Evolutionary conservation across 805 yeast genomes (phyloP).

Genomic region (Saccharomycopsis sp.): DNA sequence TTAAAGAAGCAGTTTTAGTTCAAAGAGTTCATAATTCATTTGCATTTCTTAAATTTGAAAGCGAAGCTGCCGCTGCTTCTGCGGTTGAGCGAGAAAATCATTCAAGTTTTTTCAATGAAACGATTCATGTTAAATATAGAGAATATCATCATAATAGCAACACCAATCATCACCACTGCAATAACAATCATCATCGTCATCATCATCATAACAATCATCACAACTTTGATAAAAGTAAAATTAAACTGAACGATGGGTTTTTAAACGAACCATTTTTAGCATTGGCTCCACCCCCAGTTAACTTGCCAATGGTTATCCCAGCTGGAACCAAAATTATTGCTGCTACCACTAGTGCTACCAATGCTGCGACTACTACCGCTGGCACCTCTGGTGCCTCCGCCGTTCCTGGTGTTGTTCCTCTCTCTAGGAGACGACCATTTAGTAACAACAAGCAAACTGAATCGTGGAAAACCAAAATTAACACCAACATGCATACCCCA

Average conservation of each 20-base stretch:
- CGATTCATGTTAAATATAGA: constrained; percentile 81
- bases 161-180: constrained; percentile 26
- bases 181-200: constrained; percentile 5
- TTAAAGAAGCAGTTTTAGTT: constrained; percentile 49
- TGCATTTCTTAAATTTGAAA: constrained; percentile 64
- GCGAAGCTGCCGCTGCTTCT: constrained; percentile 71
- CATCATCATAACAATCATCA: constrained; percentile 23
- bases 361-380: not conserved
- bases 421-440: not conserved
- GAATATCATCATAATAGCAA: constrained; percentile 43
- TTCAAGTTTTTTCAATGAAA: constrained; percentile 60
- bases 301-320: constrained; percentile 48
- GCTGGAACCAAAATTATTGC: no score
- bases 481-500: no score
- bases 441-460: no score
- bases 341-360: no score
- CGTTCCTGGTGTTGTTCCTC: not conserved
- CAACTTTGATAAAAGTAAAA: no score
- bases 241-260: no score
- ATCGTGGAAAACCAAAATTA: no score
- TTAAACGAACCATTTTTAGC: constrained; percentile 34
- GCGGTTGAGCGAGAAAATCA: constrained; percentile 86
- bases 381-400: not conserved
- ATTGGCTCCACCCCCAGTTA: constrained; percentile 80
- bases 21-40: constrained; percentile 47